These are phyloP conservation scores for Lachnellula hyalina DNA, from an alignment of 2,329 filamentous ascomycete species.

Conservation along the genomic window DNA sequence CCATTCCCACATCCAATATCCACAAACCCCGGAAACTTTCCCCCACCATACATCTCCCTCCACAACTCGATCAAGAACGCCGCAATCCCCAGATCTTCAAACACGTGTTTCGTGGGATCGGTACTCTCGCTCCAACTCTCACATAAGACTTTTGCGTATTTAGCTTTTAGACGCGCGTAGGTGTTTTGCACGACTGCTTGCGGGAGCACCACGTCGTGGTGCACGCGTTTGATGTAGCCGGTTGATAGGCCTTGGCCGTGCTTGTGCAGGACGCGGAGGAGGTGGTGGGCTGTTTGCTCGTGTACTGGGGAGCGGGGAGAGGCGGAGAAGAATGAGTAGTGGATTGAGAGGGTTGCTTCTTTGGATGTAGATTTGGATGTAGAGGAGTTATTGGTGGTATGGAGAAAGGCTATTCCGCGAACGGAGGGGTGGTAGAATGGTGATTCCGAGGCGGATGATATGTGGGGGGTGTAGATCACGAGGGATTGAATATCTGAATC, in stretches of 20 bases:
- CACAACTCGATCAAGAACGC: slow-evolving; percentile 92
- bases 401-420: slow-evolving; percentile 67
- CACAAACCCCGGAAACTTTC: slow-evolving; percentile 77
- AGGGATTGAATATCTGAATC: slow-evolving; percentile 40
- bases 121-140: slow-evolving; percentile 80
- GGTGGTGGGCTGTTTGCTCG: slow-evolving; percentile 60
- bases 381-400: slow-evolving; percentile 51
- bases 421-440: slow-evolving; percentile 88
- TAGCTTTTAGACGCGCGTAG: slow-evolving; percentile 73
- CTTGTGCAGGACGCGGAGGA: slow-evolving; percentile 66
- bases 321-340: slow-evolving; percentile 50
- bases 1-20: slow-evolving; percentile 97
- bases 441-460: slow-evolving; percentile 52
- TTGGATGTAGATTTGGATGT: slow-evolving; percentile 5
- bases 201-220: slow-evolving; percentile 76
- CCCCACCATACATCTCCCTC: slow-evolving; percentile 67
- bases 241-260: slow-evolving; percentile 60
- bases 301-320: slow-evolving; percentile 42
- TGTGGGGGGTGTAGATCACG: slow-evolving; percentile 76
- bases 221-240: slow-evolving; percentile 75
- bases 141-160: slow-evolving; percentile 68
- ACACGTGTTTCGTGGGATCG: slow-evolving; percentile 86
- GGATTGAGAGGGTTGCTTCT: slow-evolving; percentile 51
- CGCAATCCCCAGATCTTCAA: slow-evolving; percentile 87
- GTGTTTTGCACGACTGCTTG: slow-evolving; percentile 75